Base-by-base conservation (phyloP, 345 rosid species). In the Carallia pectinifolia region DNA sequence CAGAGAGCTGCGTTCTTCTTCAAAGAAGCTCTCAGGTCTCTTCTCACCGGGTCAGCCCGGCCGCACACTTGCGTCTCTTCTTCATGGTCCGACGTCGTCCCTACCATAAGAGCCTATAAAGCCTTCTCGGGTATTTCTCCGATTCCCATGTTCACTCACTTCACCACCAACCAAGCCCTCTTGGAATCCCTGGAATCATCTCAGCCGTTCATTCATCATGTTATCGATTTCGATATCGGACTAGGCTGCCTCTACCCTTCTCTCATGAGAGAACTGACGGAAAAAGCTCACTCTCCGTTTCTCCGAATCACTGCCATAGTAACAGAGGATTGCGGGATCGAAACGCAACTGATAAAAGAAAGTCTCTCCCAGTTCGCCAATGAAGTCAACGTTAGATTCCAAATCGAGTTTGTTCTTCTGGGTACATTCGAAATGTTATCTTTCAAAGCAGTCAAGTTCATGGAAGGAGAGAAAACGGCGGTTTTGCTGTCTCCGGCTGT, bases 221-320 rank as follows among this genome's bases (percentile, higher is more conserved):
- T 96, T 33, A 82, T 96, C 7, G 99, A 96, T 61, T 96, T 96
- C 48, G 97, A 96, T 29, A 88, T 96, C 67, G 99, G 98, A 19
- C 79, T 92, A 48, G 99, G 98, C 6, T 90, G 96, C 37, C 97
- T 90, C 56, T 96, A 96, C 74, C 91, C 99, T 17, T 96, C 96
- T 16, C 78, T 96, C 56, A 85, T 96, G 90, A 83, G 85, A 58
- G 98, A 92, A 71, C 78, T 96, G 31, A 85, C 86, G 0, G 98
- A 90, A 53, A 83, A 81, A 71, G 71, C 81, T 1, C 76, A 60
- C 1, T 34, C 81, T 27, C 89, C 88, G 0, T 71, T 85, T 68
- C 65, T 96, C 27, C 82, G 97, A 33, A 81, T 92, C 67, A 90
- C 98, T 8, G 98, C 97, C 15, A 83, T 96, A 0, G 94, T 96